Base-by-base conservation (phyloP, 768 basidiomycete species). In the Pisolithus tinctorius region DNA sequence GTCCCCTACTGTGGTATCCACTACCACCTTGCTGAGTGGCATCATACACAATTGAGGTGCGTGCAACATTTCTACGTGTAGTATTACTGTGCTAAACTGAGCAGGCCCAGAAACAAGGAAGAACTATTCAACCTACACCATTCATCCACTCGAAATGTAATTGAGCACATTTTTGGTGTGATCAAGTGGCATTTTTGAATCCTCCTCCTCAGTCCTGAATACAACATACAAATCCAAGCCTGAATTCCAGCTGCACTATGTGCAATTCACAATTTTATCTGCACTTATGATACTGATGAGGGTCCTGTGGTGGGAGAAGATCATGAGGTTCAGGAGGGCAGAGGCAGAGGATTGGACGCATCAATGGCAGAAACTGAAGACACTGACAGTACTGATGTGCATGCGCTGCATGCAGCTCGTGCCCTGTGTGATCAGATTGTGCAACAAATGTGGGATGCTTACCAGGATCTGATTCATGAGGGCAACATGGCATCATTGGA, bases 41-140 rank as follows among this genome's bases (percentile, higher is more conserved):
- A 10, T 9, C 17, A n/a, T 17, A 3, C 4, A 7, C n/a, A 7
- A 4, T 4, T 17, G 3, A 23, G 8, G 40, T 41, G 17, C n/a
- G 13, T 9, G 7, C 29, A 30, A 8, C 7, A 8, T 30, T 30
- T 9, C 9, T 30, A 8, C 6, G 6, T 7, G 6, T 30, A 30
- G 9, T 8, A 30, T 9, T 30, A 9, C 29, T 7, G 6, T 30
- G 9, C 7, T 30, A 9, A 30, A 30, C 29, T 30, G 29, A 9
- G 9, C 57, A 41, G 40, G 23, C 40, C n/a, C 9, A 8, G 8
- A 4, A 41, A 41, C 40, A 41, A 47, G n/a, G 31, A 75, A 59
- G 72, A 77, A 55, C 58, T 75, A 1, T 75, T 65, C 54, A 77
- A 74, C 61, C 61, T 76, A 3, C 60, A 66, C 23, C 72, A 76